These are phyloP conservation scores for Dichotomocladium elegans DNA, from an alignment of 371 early-diverging fungal species.

Conservation along the genomic window DNA sequence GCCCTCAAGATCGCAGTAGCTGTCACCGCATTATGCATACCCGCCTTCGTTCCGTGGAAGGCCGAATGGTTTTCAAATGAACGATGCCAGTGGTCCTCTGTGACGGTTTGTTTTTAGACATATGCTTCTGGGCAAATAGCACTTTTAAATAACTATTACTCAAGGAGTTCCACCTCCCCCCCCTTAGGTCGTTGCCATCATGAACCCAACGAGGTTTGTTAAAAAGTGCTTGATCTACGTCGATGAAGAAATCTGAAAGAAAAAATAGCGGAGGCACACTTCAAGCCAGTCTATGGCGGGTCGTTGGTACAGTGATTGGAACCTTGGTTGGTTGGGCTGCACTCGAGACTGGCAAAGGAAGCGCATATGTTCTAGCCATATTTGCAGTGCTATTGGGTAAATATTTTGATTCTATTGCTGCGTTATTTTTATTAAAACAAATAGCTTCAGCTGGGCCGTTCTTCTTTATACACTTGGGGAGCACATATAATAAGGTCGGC, in stretches of 20 bases:
- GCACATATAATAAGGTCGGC: slow-evolving; percentile 39
- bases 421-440: neutral
- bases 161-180: neutral
- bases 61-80: slow-evolving; percentile 27
- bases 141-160: neutral
- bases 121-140: no score
- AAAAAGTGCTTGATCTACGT: neutral
- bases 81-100: slow-evolving; percentile 55
- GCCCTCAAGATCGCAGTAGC: slow-evolving; percentile 57
- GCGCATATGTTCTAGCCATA: slow-evolving; percentile 47
- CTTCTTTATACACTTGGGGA: slow-evolving; percentile 43
- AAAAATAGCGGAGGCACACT: slow-evolving; percentile 48
- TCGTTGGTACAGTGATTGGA: slow-evolving; percentile 52
- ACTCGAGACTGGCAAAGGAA: slow-evolving; percentile 34
- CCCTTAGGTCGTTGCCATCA: slow-evolving; percentile 49
- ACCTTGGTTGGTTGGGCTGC: slow-evolving; percentile 50
- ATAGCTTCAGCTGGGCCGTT: slow-evolving; percentile 43
- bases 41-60: slow-evolving; percentile 47
- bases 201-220: slow-evolving; percentile 53
- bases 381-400: slow-evolving; percentile 55
- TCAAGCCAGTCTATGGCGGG: slow-evolving; percentile 48
- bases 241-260: neutral
- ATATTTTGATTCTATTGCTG: neutral
- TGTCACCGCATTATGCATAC: slow-evolving; percentile 38
- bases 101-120: no score